Base-by-base conservation (phyloP, 164 flowering plant species). In the Cinnamomum chago region DNA sequence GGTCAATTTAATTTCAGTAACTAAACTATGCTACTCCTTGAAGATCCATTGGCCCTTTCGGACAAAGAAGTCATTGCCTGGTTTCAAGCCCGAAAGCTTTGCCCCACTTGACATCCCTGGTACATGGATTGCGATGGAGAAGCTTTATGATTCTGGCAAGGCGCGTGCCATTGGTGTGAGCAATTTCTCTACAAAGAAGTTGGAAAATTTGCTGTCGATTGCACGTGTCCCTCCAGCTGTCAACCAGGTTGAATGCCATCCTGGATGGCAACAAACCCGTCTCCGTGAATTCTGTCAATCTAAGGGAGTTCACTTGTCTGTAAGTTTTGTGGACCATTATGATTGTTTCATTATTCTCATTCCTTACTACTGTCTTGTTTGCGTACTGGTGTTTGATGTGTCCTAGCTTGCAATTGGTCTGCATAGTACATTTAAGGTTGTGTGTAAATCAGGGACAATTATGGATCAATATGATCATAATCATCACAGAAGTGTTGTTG, bases 71-170 rank as follows among this genome's bases (percentile, higher is more conserved):
- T 90, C 78, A 5, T 74, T 86, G 17, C 80, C 70, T 75, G 90
- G 88, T 12, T 85, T 83, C 73, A 72, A 72, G n/a, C 90, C 87
- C 52, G 89, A 88, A 76, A 79, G 86, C 70, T 73, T 89, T 23
- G 12, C 24, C 11, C 84, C 72, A 74, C 74, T 82, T 18, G 87
- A 89, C 73, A 87, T 90, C 33, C 94, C 93, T 11, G 64, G 77
- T 60, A 93, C 94, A 62, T 94, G 98, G 98, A 80, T 62, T 65
- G 97, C 95, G 40, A 89, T 94, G 94, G 98, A 94, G 77, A 80
- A 82, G 51, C 84, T 92, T 50, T 88, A 83, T 83, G 91, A 88
- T 76, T 81, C 93, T 71, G 93, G 98, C 2, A 89, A 88, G 81
- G 90, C 90, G 62, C 85, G 88, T 71, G 98, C 95, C 23, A 85